Evolutionary conservation across 2,329 filamentous ascomycete genomes (phyloP), one percentile per base, ranked within the genome.

Genomic region (Periconia digitata): DNA sequence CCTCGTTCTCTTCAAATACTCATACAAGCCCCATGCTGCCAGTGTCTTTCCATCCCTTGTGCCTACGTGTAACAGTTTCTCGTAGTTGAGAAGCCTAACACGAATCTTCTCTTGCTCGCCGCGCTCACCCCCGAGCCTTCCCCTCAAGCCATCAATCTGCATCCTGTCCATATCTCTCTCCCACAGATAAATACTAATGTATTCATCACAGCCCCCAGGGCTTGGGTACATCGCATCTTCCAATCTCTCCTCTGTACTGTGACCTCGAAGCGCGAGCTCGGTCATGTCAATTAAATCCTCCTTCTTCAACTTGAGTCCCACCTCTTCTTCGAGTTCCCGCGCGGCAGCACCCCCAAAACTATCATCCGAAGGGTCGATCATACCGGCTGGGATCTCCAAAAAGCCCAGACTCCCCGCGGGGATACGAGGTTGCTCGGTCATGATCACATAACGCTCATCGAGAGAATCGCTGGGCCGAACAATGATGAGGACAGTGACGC

Each of bases 11-110:
- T 74, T 75, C 46, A 85, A 54, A 0, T 79, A 80, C 55, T 84
- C 78, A 74, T 79, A 86, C 16, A 86, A 21, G 2, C 79, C 78
- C 75, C 74, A 78, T 6, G 78, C 79, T 34, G 77, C 75, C 50
- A 83, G 59, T 1, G 76, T 76, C 68, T 83, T 83, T 16, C 73
- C 78, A 69, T 83, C 80, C 36, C 79, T 68, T 38, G 72, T 63
- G 1, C 76, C 79, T 43, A 76, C 75, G 54, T 73, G 78, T 79
- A 79, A 82, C 42, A 82, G 23, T 44, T 43, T 77, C 61, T 46
- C 75, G 60, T 57, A 82, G 48, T 45, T 65, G 69, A 27, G 79
- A 71, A 44, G 80, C 58, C 61, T 78, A 47, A 83, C 55, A 5
- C 76, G 81, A 48, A 82, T 82, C 63, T 80, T 80, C 62, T 82